Evolutionary conservation across 116 monocot species (phyloP).

Genomic region (Iris pallida): DNA sequence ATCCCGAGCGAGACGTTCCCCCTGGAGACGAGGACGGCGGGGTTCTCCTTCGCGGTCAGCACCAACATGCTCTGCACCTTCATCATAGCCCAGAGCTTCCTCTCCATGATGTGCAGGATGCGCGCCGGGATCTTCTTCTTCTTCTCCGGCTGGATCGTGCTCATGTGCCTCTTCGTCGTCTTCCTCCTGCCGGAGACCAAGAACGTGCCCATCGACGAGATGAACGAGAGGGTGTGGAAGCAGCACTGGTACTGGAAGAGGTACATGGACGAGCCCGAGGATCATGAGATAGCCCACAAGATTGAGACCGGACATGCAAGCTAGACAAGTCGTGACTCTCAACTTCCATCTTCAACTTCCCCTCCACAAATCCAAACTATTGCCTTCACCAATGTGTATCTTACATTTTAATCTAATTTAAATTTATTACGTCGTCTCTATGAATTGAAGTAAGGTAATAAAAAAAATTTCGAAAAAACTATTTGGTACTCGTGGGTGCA

Average conservation of each 20-base stretch:
- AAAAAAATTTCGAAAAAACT: too few species aligned
- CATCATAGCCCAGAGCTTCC: constrained; percentile 52
- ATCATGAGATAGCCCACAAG: not conserved
- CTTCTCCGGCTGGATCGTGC: constrained; percentile 43
- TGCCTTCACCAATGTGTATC: too few species aligned
- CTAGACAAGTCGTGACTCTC: too few species aligned
- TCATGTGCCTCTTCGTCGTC: constrained; percentile 35
- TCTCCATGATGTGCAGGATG: constrained; percentile 61
- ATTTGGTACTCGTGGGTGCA: too few species aligned
- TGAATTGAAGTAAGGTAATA: too few species aligned
- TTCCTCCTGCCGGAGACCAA: constrained; percentile 72
- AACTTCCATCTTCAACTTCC: too few species aligned
- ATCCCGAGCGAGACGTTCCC: constrained; percentile 67
- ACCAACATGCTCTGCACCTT: constrained; percentile 66
- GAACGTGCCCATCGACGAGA: constrained; percentile 62
- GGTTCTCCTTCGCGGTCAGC: constrained; percentile 34
- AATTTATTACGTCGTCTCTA: too few species aligned
- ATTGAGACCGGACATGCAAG: not conserved
- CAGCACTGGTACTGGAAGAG: constrained; percentile 56
- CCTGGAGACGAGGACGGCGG: constrained; percentile 49
- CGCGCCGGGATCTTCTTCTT: constrained; percentile 47
- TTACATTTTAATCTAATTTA: too few species aligned
- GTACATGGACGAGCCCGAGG: constrained; percentile 18
- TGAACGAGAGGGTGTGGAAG: constrained; percentile 51
- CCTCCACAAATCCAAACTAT: too few species aligned